These are phyloP conservation scores for Cucurbita pepo DNA, from an alignment of 306 rosid species.

Conservation along the genomic window DNA sequence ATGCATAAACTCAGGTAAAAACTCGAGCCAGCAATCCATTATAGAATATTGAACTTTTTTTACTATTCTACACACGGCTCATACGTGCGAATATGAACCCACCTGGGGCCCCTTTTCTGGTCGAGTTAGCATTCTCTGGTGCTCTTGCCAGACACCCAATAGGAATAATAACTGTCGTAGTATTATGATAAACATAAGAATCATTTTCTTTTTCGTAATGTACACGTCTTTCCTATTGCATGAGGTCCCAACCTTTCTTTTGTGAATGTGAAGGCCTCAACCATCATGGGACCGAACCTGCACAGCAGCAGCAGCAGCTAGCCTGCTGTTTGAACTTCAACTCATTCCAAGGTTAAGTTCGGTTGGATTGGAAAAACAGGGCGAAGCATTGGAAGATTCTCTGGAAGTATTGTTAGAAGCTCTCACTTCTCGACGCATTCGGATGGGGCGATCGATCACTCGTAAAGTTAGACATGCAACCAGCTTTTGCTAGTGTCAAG, in stretches of 20 bases:
- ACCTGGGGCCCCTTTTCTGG: too few species aligned
- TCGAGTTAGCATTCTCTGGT: too few species aligned
- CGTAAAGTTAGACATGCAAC: slow-evolving; percentile 51
- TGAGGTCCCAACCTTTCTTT: too few species aligned
- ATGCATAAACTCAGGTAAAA: slow-evolving; percentile 91
- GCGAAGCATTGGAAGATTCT: slow-evolving; percentile 53
- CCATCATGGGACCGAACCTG: slow-evolving; percentile 98
- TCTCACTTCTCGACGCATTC: slow-evolving; percentile 58
- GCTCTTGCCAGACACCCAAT: too few species aligned
- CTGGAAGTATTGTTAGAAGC: slow-evolving; percentile 49
- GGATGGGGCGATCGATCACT: slow-evolving; percentile 91
- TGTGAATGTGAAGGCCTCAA: slow-evolving; percentile 48
- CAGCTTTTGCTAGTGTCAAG: slow-evolving; percentile 9
- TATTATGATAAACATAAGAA: too few species aligned
- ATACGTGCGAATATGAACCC: too few species aligned
- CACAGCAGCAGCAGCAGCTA: slow-evolving; percentile 74
- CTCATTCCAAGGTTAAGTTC: slow-evolving; percentile 40
- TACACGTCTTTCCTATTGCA: too few species aligned
- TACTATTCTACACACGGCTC: too few species aligned
- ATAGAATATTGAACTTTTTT: background rate
- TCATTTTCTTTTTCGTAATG: too few species aligned
- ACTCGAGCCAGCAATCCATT: background rate
- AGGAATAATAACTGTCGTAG: too few species aligned
- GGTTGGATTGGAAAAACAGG: slow-evolving; percentile 40
- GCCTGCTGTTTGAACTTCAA: slow-evolving; percentile 68